Evolutionary conservation across 2,329 filamentous ascomycete genomes (phyloP).

Genomic region (Aspergillus ustus): DNA sequence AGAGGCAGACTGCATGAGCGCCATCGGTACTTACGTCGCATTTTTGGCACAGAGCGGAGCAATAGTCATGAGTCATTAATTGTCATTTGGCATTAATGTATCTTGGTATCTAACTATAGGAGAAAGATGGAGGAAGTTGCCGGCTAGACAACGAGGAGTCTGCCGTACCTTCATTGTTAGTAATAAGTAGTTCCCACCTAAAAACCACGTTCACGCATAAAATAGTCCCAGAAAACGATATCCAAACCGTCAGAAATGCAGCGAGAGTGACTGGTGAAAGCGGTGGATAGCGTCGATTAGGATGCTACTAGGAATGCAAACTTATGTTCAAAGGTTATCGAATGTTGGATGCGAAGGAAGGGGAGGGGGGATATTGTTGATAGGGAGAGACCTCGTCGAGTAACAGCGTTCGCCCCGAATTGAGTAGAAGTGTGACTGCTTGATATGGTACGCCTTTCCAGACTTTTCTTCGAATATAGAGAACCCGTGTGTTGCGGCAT

Average conservation of each 20-base stretch:
- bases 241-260: neutral
- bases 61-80: neutral
- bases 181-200: neutral
- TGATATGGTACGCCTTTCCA: conserved; percentile 72
- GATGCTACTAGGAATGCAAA: neutral
- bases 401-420: conserved; percentile 47
- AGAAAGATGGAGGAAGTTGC: neutral
- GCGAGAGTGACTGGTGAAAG: neutral
- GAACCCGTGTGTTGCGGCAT: conserved; percentile 81
- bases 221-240: neutral
- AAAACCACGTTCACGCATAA: neutral
- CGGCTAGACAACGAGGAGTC: neutral
- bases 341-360: neutral
- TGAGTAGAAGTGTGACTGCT: conserved; percentile 76
- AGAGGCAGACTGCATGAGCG: neutral
- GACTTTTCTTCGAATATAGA: conserved; percentile 79
- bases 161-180: neutral
- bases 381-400: neutral
- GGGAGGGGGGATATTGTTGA: neutral
- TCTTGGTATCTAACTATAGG: conserved; percentile 1
- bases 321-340: neutral
- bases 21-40: neutral
- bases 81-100: conserved; percentile 3
- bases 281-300: neutral
- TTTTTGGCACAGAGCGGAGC: neutral